These are phyloP conservation scores for Russula ochroleuca DNA, from an alignment of 768 basidiomycete genomes.

Conservation along the genomic window DNA sequence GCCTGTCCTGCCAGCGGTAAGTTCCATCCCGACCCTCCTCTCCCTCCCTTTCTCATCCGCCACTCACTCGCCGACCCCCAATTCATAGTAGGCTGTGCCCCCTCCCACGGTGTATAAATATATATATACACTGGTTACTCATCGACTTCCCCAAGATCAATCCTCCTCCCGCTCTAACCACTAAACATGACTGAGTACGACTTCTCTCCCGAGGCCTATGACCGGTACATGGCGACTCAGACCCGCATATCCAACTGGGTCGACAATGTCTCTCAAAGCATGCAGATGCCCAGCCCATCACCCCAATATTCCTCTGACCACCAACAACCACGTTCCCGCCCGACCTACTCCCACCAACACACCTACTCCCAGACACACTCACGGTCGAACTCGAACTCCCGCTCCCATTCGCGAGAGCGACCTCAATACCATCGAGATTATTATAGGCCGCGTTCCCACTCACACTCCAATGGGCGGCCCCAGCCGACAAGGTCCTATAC, in stretches of 20 bases:
- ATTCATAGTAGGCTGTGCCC: not conserved
- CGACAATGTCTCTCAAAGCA: constrained; percentile 36
- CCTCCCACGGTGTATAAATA: not conserved
- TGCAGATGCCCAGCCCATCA: constrained; percentile 16
- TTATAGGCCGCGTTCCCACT: constrained; percentile 14
- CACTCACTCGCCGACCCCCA: not conserved
- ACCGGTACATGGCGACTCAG: constrained; percentile 46
- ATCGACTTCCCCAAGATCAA: not conserved
- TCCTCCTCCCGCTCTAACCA: not conserved
- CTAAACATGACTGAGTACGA: constrained; percentile 56
- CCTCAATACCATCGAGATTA: constrained; percentile 3
- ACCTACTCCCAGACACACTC: constrained; percentile 14
- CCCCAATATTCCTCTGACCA: not conserved
- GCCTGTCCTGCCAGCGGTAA: not conserved
- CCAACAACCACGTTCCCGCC: constrained; percentile 14
- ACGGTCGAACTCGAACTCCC: constrained; percentile 16
- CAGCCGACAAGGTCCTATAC: constrained; percentile 6
- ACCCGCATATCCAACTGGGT: constrained; percentile 50
- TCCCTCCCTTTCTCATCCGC: not conserved
- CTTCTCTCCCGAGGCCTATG: constrained; percentile 52
- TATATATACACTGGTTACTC: constrained; percentile 5
- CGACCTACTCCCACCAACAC: constrained; percentile 2
- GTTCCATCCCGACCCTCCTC: not conserved
- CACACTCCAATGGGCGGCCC: constrained; percentile 10
- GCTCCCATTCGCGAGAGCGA: constrained; percentile 2